Conservation (phyloP, 192 early-diverging fungal genomes). For the Coemansia sp. region DNA sequence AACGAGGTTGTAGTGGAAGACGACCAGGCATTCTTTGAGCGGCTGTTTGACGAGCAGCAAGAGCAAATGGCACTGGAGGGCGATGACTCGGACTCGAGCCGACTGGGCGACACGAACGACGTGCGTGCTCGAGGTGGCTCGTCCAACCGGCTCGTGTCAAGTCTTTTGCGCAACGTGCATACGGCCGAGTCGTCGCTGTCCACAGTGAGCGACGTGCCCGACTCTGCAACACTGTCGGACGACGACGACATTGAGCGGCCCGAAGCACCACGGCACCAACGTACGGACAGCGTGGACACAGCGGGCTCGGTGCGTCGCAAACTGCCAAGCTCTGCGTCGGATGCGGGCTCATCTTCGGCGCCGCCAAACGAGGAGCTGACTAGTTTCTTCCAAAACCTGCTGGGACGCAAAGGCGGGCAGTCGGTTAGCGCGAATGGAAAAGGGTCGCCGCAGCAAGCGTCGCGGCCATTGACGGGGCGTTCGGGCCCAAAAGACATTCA, state of each 20-base stretch:
- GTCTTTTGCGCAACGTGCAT: slow-evolving; percentile 31
- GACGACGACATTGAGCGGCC: slow-evolving; percentile 21
- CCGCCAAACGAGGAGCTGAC: slow-evolving; percentile 76
- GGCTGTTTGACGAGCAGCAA: slow-evolving; percentile 70
- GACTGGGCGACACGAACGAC: slow-evolving; percentile 9
- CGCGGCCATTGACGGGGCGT: slow-evolving; percentile 14
- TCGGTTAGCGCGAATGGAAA: slow-evolving; percentile 35
- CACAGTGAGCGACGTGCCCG: slow-evolving; percentile 26
- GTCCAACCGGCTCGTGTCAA: slow-evolving; percentile 26
- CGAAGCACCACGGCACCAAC: slow-evolving; percentile 9
- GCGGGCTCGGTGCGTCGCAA: slow-evolving; percentile 22
- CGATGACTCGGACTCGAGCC: slow-evolving; percentile 27
- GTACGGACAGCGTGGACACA: slow-evolving; percentile 4
- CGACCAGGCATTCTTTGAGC: slow-evolving; percentile 85
- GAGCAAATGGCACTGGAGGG: slow-evolving; percentile 59
- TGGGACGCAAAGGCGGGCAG: slow-evolving; percentile 60
- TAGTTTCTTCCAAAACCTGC: slow-evolving; percentile 88
- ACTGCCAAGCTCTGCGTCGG: slow-evolving; percentile 9
- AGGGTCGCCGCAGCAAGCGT: slow-evolving; percentile 41
- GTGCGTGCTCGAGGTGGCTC: slow-evolving; percentile 12
- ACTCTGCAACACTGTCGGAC: slow-evolving; percentile 39
- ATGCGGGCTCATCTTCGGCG: neutral
- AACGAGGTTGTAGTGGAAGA: slow-evolving; percentile 75
- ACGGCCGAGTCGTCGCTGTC: slow-evolving; percentile 44
- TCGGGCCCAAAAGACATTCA: slow-evolving; percentile 38